Evolutionary conservation across 2,329 filamentous ascomycete genomes (phyloP), one percentile per base, ranked within the genome.

Genomic region (Neofusicoccum cordaticola): DNA sequence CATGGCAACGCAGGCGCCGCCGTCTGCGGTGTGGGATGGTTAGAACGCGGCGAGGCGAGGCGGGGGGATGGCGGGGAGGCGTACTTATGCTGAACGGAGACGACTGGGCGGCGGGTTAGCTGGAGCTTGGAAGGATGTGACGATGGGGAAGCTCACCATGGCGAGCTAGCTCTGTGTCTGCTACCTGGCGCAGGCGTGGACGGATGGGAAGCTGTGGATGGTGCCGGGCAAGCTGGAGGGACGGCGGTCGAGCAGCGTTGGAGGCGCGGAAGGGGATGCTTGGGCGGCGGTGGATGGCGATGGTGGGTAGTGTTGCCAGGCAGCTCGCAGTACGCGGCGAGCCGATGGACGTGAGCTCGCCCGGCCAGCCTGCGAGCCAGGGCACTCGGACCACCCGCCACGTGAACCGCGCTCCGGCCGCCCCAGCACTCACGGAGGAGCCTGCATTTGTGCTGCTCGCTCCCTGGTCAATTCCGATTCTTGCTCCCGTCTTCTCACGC

Each of bases 1-100:
- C 95, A 98, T 98, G 81, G 94, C 94, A 71, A 98, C 93, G 82
- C 90, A 94, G 83, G 94, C 94, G 79, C 94, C 94, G 83, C 94
- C 94, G 80, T 89, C 86, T 88, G 69, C 42, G n/a, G n/a, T 61
- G 71, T 65, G 72, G 52, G 12, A 57, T 62, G 35, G 53, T 65
- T 61, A 67, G 17, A 65, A 22, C 51, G 47, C 52, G 51, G 47
- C 50, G 65, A 45, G 34, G 48, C 62, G 34, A 53, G 65, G 62
- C 51, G 58, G 56, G 65, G 48, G 69, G 44, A 60, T 53, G 65
- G 62, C 45, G 66, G 39, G 57, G 56, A 71, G 61, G 71, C 87
- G 78, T 85, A 97, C 93, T 97, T 89, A 97, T 97, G 79, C 92
- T 90, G 87, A 97, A 97, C 71, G 93, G 93, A 71, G 91, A 95